These are phyloP conservation scores for Penicillium sp. DNA, from an alignment of 2,329 filamentous ascomycete species.

Conservation along the genomic window DNA sequence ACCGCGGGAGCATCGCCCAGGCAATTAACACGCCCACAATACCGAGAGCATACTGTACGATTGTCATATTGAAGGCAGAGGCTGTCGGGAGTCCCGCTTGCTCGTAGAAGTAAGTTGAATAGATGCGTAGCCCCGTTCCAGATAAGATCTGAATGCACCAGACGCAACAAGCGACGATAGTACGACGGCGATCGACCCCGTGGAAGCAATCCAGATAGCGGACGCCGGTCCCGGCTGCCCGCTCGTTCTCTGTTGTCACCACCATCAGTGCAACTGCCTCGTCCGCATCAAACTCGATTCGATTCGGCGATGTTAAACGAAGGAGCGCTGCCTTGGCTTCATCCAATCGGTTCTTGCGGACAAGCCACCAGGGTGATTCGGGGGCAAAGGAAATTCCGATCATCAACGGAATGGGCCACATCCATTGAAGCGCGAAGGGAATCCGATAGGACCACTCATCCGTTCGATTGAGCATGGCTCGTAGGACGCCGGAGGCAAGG, in stretches of 20 bases:
- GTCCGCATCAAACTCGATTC: not conserved
- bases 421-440: not conserved
- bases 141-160: conserved; percentile 39
- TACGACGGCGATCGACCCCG: conserved; percentile 38
- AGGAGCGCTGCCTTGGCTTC: not conserved
- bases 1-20: conserved; percentile 51
- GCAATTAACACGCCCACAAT: conserved; percentile 56
- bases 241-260: not conserved
- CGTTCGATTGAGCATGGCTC: not conserved
- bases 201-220: conserved; percentile 44
- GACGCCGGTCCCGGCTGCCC: conserved; percentile 22
- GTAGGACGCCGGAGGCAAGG: not conserved
- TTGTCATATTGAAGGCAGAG: conserved; percentile 26
- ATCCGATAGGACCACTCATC: not conserved
- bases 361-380: conserved; percentile 7
- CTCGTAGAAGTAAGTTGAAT: conserved; percentile 41
- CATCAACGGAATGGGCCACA: not conserved
- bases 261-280: not conserved
- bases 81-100: conserved; percentile 34
- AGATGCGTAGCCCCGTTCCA: conserved; percentile 36
- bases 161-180: conserved; percentile 38
- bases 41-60: conserved; percentile 54
- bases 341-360: not conserved
- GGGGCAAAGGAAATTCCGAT: not conserved
- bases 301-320: not conserved